phyloP scores from a whole-genome alignment of 192 early-diverging fungal species.

The Coemansia sp. region DNA sequence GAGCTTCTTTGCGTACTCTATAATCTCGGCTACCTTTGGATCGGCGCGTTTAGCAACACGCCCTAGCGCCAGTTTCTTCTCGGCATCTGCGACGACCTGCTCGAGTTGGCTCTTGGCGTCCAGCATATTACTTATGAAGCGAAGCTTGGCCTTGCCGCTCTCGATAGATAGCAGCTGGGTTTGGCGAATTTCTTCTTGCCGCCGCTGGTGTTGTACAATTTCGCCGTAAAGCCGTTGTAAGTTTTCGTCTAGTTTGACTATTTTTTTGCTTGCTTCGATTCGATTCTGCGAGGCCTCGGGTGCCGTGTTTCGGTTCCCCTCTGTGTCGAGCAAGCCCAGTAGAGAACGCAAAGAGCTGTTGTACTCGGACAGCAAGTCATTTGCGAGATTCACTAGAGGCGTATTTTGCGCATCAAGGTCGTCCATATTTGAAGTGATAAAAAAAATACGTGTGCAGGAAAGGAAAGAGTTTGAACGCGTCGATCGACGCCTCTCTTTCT shows the following conservation, averaged over 20 bases:
- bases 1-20: conserved; percentile 54
- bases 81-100: conserved; percentile 20
- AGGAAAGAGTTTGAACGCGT: background rate
- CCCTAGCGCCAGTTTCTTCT: conserved; percentile 21
- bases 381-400: conserved; percentile 42
- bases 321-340: conserved; percentile 43
- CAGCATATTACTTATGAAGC: conserved; percentile 40
- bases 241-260: conserved; percentile 32
- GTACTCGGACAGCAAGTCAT: conserved; percentile 40
- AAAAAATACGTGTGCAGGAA: background rate
- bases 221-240: conserved; percentile 39
- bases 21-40: conserved; percentile 38
- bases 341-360: conserved; percentile 31
- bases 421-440: conserved; percentile 16
- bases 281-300: conserved; percentile 11
- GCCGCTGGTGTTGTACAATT: conserved; percentile 38
- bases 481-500: background rate
- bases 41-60: conserved; percentile 11
- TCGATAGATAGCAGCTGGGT: conserved; percentile 35
- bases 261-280: conserved; percentile 1
- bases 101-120: conserved; percentile 43
- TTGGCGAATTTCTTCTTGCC: conserved; percentile 45
- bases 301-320: conserved; percentile 32
- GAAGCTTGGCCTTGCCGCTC: conserved; percentile 39
- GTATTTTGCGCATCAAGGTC: conserved; percentile 29